phyloP scores from a whole-genome alignment of 768 basidiomycete genomes.

The Paxillus ammoniavirescens region DNA sequence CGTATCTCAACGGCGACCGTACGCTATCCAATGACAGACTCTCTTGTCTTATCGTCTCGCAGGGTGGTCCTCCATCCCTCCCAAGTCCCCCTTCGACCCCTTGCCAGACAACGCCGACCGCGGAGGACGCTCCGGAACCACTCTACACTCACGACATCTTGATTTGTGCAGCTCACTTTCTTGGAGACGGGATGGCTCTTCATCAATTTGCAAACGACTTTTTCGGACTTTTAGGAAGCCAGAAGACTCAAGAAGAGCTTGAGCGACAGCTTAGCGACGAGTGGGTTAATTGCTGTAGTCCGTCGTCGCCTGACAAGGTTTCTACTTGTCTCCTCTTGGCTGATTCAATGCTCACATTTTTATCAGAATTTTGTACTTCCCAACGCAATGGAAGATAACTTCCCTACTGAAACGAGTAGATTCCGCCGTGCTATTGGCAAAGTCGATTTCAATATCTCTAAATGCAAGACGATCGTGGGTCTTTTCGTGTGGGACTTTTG shows the following conservation, averaged over 20 bases:
- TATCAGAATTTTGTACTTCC: constrained; percentile 36
- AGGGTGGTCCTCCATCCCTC: constrained; percentile 14
- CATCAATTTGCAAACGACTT: constrained; percentile 83
- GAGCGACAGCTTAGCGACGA: constrained; percentile 30
- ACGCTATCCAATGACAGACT: constrained; percentile 66
- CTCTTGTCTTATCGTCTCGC: constrained; percentile 60
- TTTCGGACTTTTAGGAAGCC: constrained; percentile 56
- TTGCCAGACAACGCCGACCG: constrained; percentile 10
- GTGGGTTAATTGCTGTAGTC: constrained; percentile 19
- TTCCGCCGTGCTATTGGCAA: constrained; percentile 46
- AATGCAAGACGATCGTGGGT: constrained; percentile 38
- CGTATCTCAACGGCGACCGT: constrained; percentile 75
- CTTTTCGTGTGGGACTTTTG: not conserved
- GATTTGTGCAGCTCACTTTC: constrained; percentile 75
- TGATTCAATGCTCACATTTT: constrained; percentile 11
- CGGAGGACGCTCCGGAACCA: constrained; percentile 12
- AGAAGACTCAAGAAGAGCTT: constrained; percentile 28
- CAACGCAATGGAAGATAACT: constrained; percentile 47
- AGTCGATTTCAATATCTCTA: constrained; percentile 55
- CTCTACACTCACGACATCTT: constrained; percentile 55
- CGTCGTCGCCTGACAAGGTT: constrained; percentile 2
- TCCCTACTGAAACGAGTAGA: constrained; percentile 36
- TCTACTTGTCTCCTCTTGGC: not conserved
- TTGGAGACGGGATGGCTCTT: constrained; percentile 87
- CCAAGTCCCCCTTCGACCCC: constrained; percentile 36